Evolutionary conservation across 2,329 filamentous ascomycete genomes (phyloP).

Genomic region (Tolypocladium tundrense): DNA sequence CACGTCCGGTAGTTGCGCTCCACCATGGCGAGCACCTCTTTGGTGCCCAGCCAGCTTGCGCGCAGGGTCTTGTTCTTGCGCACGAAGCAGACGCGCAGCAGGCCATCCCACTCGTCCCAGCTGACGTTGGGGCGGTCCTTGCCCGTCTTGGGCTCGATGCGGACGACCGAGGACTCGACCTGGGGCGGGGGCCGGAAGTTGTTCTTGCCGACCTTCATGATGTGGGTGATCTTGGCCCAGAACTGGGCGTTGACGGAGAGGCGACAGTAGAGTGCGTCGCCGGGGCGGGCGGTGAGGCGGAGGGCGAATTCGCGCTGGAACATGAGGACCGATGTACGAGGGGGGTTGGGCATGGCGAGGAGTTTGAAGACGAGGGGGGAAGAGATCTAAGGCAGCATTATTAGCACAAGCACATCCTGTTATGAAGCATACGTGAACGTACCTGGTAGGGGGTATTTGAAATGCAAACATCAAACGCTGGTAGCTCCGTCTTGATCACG

Average conservation of each 20-base stretch:
- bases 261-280: constrained; percentile 83
- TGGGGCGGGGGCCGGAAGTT: constrained; percentile 94
- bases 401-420: background rate
- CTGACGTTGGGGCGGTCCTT: constrained; percentile 69
- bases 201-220: constrained; percentile 91
- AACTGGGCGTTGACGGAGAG: constrained; percentile 90
- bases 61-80: constrained; percentile 87
- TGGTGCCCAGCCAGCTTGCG: constrained; percentile 70
- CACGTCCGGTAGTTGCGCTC: constrained; percentile 83
- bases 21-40: constrained; percentile 70
- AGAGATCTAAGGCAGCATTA: constrained; percentile 51
- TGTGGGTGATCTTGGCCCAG: constrained; percentile 55
- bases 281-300: constrained; percentile 76
- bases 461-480: constrained; percentile 75
- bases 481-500: constrained; percentile 69
- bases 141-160: constrained; percentile 79
- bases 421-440: constrained; percentile 5
- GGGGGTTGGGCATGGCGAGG: constrained; percentile 69
- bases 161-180: constrained; percentile 84
- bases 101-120: constrained; percentile 91
- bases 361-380: constrained; percentile 88
- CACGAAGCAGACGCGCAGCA: constrained; percentile 60
- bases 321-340: constrained; percentile 82
- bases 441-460: constrained; percentile 56
- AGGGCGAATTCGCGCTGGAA: constrained; percentile 93